phyloP scores from a whole-genome alignment of 2,329 filamentous ascomycete species.

The Lomentospora prolificans region DNA sequence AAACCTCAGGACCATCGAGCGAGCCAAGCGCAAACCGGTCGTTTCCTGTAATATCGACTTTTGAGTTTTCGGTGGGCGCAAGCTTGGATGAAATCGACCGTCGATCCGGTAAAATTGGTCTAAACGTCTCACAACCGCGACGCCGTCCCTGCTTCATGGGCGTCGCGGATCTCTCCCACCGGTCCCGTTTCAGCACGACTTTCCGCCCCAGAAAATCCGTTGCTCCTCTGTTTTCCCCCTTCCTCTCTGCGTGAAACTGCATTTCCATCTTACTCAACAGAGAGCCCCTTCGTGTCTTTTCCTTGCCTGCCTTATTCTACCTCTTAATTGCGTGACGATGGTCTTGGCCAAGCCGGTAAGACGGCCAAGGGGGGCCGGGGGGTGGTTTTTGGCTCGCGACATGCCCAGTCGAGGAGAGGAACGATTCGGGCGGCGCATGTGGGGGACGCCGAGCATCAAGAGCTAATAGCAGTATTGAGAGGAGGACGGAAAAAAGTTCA shows the following conservation, averaged over 20 bases:
- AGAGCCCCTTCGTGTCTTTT: neutral
- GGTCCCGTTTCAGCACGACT: neutral
- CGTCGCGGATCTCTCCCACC: neutral
- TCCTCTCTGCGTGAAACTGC: neutral
- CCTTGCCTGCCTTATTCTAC: neutral
- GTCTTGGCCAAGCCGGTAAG: neutral
- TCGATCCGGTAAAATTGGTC: neutral
- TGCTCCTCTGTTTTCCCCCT: neutral
- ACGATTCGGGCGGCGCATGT: too few species aligned
- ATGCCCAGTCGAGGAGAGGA: too few species aligned
- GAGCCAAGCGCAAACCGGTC: neutral
- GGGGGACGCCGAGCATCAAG: neutral
- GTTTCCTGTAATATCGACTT: too few species aligned
- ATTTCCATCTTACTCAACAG: neutral
- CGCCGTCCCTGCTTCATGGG: constrained; percentile 1
- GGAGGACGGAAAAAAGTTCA: neutral
- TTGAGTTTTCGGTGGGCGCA: too few species aligned
- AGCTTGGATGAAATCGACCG: too few species aligned
- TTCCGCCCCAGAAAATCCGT: neutral
- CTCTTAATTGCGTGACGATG: neutral
- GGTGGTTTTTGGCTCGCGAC: too few species aligned
- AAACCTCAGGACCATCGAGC: neutral
- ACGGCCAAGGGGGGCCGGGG: neutral
- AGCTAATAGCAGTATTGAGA: neutral
- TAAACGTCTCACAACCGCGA: neutral